Base-by-base conservation (phyloP, 768 basidiomycete species). In the Serpula lacrymans region DNA sequence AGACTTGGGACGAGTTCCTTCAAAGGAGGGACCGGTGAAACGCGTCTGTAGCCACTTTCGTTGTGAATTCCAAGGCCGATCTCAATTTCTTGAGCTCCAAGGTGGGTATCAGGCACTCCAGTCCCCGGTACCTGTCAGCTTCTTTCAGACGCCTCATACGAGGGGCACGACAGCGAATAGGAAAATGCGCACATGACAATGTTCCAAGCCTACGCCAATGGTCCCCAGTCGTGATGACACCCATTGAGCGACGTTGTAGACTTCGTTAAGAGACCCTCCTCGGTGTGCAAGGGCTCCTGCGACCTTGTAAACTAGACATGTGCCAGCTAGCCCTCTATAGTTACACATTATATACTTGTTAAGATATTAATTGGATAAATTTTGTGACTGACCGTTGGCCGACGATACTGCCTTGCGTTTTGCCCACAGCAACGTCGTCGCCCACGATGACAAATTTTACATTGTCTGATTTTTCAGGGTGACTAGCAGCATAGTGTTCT, bases 41-140 rank as follows among this genome's bases (percentile, higher is more conserved):
- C 49, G 21, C 80, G 80, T 29, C 69, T 66, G 47, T 80, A 73
- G 6, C 87, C 92, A 34, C 81, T 78, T 64, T 95, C 92, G 53
- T 95, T 95, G 65, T 95, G 92, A 42, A 95, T 87, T 10, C 92
- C 88, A 70, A 89, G 79, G 13, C 92, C 92, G 43, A 95, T 84
- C 63, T 95, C 92, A 39, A 92, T 78, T 58, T 91, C 87, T 16
- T 74, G 64, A 10, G 62, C 53, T 3, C 68, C 69, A 17, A 92
- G 69, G 54, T 78, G 72, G 10, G 77, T 73, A 25, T 77, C 60
- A 3, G 70, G 55, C 1, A 74, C 56, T 0, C 80, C 79, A 5
- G 88, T 91, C 23, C 91, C 85, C 7, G 88, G 89, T 29, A 91
- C 82, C 85, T 88, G 42, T 2, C n/a, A n/a, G n/a, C n/a, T n/a